phyloP scores from a whole-genome alignment of 2,329 filamentous ascomycete genomes.

The Aspergillus persii region DNA sequence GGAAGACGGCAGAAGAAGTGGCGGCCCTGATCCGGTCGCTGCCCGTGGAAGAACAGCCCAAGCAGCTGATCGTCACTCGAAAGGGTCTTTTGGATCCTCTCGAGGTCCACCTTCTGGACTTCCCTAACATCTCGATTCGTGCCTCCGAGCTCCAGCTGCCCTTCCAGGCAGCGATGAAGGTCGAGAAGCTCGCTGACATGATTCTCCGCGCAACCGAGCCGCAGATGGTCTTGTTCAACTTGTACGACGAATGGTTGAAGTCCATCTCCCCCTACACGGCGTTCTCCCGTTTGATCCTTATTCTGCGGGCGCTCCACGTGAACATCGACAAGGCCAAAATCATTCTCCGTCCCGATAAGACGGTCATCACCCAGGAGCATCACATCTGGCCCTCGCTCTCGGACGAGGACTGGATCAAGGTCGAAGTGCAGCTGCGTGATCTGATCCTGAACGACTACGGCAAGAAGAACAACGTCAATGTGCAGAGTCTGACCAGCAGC shows the following conservation, averaged over 20 bases:
- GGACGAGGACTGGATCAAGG: slow-evolving; percentile 98
- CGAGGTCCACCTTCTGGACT: slow-evolving; percentile 95
- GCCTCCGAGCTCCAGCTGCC: slow-evolving; percentile 95
- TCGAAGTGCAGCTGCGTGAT: slow-evolving; percentile 94
- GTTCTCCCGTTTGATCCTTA: slow-evolving; percentile 91
- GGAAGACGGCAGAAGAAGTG: slow-evolving; percentile 99
- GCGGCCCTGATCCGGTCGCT: slow-evolving; percentile 92
- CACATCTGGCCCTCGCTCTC: slow-evolving; percentile 96
- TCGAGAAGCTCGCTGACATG: slow-evolving; percentile 99
- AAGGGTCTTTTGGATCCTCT: slow-evolving; percentile 96
- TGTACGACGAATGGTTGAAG: slow-evolving; percentile 99
- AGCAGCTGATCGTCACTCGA: slow-evolving; percentile 95
- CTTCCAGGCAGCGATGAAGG: slow-evolving; percentile 99
- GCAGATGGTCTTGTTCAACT: slow-evolving; percentile 99
- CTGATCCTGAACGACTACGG: slow-evolving; percentile 97
- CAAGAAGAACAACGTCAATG: slow-evolving; percentile 99
- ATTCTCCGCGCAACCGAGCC: slow-evolving; percentile 95
- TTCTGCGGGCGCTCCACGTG: slow-evolving; percentile 90
- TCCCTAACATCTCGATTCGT: slow-evolving; percentile 98
- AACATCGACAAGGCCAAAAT: slow-evolving; percentile 99
- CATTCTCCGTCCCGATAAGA: slow-evolving; percentile 92
- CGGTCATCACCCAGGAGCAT: slow-evolving; percentile 95
- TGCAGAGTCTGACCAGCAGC: slow-evolving; percentile 90
- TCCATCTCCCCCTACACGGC: slow-evolving; percentile 97
- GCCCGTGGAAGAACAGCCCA: slow-evolving; percentile 96